Conservation (phyloP, 2,329 filamentous ascomycete genomes). For the Calonectria honghensis region DNA sequence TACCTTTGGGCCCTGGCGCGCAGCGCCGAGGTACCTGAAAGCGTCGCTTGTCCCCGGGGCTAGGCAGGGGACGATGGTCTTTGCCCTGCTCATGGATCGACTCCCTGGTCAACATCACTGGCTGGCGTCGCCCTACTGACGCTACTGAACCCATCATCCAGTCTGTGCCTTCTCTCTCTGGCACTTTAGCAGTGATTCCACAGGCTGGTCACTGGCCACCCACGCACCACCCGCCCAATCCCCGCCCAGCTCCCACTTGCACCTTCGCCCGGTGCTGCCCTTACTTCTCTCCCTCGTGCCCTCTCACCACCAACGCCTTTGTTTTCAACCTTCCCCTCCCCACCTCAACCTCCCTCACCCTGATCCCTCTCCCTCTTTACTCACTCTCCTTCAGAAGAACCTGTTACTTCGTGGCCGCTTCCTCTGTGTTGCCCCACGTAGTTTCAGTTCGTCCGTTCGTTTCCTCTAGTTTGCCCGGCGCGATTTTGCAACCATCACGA, state of each 20-base stretch:
- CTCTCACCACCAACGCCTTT: conserved; percentile 43
- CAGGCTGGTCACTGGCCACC: conserved; percentile 19
- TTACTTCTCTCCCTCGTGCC: conserved; percentile 31
- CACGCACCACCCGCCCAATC: conserved; percentile 13
- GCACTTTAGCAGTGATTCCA: not conserved
- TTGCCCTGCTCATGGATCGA: conserved; percentile 22
- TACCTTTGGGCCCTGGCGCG: conserved; percentile 6
- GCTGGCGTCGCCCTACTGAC: conserved; percentile 28
- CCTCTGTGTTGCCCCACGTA: conserved; percentile 46
- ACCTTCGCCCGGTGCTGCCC: conserved; percentile 32
- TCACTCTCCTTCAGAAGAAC: conserved; percentile 46
- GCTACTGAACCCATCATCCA: conserved; percentile 20
- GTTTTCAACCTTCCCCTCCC: conserved; percentile 36
- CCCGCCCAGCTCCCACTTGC: conserved; percentile 1
- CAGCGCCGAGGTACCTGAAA: conserved; percentile 20
- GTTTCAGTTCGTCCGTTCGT: conserved; percentile 57
- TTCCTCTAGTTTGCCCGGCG: conserved; percentile 48
- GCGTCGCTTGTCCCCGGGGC: conserved; percentile 15
- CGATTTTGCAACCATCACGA: conserved; percentile 42
- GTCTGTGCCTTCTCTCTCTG: conserved; percentile 3
- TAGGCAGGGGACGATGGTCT: conserved; percentile 25
- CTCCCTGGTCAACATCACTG: conserved; percentile 24
- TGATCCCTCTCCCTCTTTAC: conserved; percentile 38
- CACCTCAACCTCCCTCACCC: conserved; percentile 38
- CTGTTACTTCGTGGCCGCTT: conserved; percentile 49